Evolutionary conservation across 768 basidiomycete genomes (phyloP).

Genomic region (Agaricus subrufescens): DNA sequence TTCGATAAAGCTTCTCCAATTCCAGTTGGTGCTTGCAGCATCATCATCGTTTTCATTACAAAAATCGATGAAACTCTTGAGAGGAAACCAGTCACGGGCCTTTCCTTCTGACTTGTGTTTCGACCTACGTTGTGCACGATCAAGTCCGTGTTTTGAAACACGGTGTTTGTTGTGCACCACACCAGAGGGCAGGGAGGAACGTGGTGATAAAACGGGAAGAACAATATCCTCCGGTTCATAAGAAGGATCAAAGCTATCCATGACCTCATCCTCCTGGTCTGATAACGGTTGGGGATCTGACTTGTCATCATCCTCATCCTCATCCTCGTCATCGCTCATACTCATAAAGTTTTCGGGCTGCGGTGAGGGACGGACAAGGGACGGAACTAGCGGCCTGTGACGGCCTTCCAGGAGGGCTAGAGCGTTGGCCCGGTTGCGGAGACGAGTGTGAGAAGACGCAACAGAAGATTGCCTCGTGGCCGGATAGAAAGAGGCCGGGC

Average conservation of each 20-base stretch:
- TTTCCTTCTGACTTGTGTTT: slow-evolving; percentile 12
- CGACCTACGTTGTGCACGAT: slow-evolving; percentile 9
- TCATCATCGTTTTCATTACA: slow-evolving; percentile 35
- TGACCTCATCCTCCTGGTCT: slow-evolving; percentile 19
- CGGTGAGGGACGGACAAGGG: slow-evolving; percentile 12
- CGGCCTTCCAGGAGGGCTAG: slow-evolving; percentile 64
- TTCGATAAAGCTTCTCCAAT: slow-evolving; percentile 65
- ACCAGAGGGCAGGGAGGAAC: slow-evolving; percentile 13
- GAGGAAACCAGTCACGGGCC: slow-evolving; percentile 47
- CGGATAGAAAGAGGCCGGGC: slow-evolving; percentile 10
- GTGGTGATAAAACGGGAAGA: slow-evolving; percentile 18
- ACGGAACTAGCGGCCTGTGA: slow-evolving; percentile 13
- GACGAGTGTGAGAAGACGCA: slow-evolving; percentile 41
- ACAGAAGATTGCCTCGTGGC: slow-evolving; percentile 24
- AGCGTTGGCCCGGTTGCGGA: slow-evolving; percentile 50
- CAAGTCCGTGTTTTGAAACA: neutral
- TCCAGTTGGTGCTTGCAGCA: slow-evolving; percentile 31
- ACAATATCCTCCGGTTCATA: slow-evolving; percentile 36
- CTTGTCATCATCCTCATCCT: slow-evolving; percentile 52
- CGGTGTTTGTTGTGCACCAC: neutral
- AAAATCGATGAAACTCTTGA: slow-evolving; percentile 65
- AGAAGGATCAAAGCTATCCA: slow-evolving; percentile 16
- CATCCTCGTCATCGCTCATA: slow-evolving; percentile 63
- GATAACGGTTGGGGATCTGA: slow-evolving; percentile 21
- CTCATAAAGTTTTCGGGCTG: slow-evolving; percentile 54